Evolutionary conservation across 1,139 yeast genomes (phyloP).

Genomic region (Hyphopichia pseudoburtonii): DNA sequence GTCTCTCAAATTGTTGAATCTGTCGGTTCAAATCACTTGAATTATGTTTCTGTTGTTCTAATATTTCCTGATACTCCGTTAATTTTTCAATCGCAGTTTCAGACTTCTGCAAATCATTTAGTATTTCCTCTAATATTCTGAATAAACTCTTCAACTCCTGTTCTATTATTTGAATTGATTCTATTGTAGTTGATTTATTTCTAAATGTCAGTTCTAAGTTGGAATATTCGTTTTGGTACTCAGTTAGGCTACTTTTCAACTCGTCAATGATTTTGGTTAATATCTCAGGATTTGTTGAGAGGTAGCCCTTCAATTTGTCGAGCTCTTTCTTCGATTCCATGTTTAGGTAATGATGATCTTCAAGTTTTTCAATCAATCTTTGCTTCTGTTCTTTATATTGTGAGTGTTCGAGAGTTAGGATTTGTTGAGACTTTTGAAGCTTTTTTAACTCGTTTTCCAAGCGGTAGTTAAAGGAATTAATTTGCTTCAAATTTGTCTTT

Average conservation of each 20-base stretch:
- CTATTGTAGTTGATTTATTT: conserved; percentile 55
- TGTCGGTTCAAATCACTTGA: conserved; percentile 51
- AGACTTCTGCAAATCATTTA: conserved; percentile 49
- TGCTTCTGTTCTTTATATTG: conserved; percentile 65
- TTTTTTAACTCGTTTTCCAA: conserved; percentile 64
- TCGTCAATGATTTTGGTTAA: conserved; percentile 57
- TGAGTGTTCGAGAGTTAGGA: conserved; percentile 62
- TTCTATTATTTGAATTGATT: conserved; percentile 57
- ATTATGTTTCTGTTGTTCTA: conserved; percentile 46
- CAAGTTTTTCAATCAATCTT: conserved; percentile 53
- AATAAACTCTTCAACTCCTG: conserved; percentile 53
- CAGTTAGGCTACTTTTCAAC: conserved; percentile 47
- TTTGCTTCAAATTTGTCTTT: conserved; percentile 40
- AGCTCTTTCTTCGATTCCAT: conserved; percentile 58
- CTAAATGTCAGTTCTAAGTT: conserved; percentile 49
- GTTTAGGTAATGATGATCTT: conserved; percentile 53
- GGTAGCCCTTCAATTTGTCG: conserved; percentile 59
- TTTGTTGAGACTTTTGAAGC: conserved; percentile 64
- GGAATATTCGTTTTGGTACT: conserved; percentile 40
- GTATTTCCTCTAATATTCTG: conserved; percentile 58
- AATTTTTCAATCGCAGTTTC: conserved; percentile 43
- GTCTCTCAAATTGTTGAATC: conserved; percentile 50
- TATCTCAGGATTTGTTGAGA: conserved; percentile 61
- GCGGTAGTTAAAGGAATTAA: conserved; percentile 56
- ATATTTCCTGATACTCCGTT: conserved; percentile 43